Conservation (phyloP, 352 stramenopile species). For the Globisporangium recalcitrans region DNA sequence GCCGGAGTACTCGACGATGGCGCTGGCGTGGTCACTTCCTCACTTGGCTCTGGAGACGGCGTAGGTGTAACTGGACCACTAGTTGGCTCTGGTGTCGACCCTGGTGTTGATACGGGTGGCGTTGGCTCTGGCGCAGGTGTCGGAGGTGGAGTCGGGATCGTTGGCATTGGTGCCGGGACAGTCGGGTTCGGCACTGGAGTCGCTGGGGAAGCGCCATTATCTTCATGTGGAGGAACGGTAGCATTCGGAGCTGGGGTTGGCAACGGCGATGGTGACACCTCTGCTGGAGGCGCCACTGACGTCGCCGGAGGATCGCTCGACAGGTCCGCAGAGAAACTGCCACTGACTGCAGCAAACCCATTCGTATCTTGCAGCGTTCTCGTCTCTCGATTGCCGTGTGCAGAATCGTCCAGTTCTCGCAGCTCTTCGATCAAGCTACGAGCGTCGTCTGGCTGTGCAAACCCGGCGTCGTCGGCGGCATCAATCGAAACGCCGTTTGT, state of each 20-base stretch:
- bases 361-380: neutral
- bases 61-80: neutral
- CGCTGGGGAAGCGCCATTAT: no score
- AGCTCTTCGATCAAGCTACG: constrained; percentile 6
- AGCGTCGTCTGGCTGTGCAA: neutral
- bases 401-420: neutral
- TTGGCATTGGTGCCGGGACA: neutral
- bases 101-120: neutral
- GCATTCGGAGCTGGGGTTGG: neutral
- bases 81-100: neutral
- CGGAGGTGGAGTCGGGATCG: neutral
- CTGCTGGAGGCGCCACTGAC: neutral
- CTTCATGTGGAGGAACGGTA: neutral
- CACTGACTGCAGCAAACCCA: neutral
- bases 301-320: neutral
- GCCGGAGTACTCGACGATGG: neutral
- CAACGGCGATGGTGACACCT: neutral
- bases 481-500: neutral
- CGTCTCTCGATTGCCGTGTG: neutral
- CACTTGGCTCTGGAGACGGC: neutral
- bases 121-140: constrained; percentile 2
- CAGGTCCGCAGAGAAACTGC: neutral
- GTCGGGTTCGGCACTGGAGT: neutral
- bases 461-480: neutral
- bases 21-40: neutral